These are phyloP conservation scores for Paspalum vaginatum DNA, from an alignment of 176 grass and related monocot species.

Conservation along the genomic window DNA sequence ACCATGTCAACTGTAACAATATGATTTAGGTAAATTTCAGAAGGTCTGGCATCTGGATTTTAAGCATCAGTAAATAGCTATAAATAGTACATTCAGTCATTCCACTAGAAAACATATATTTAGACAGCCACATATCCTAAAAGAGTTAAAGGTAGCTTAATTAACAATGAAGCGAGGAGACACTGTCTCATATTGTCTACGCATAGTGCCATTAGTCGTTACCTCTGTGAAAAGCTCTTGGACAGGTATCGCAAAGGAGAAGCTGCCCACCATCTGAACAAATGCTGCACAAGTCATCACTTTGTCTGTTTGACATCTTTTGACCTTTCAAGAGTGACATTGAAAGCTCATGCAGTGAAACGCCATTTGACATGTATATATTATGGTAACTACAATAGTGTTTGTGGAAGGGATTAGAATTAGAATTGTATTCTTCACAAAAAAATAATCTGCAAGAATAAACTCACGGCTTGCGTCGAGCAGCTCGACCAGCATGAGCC, in stretches of 20 bases:
- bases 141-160: slow-evolving; percentile 20
- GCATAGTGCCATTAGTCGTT: slow-evolving; percentile 38
- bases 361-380: slow-evolving; percentile 98
- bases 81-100: slow-evolving; percentile 5
- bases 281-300: slow-evolving; percentile 92
- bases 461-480: slow-evolving; percentile 92
- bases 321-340: slow-evolving; percentile 77
- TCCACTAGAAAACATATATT: slow-evolving; percentile 28
- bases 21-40: background rate
- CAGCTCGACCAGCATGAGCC: slow-evolving; percentile 89
- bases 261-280: slow-evolving; percentile 91
- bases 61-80: background rate
- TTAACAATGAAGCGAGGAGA: background rate
- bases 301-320: slow-evolving; percentile 68
- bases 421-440: slow-evolving; percentile 10
- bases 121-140: background rate
- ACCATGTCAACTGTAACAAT: background rate
- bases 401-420: slow-evolving; percentile 25
- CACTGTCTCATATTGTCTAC: slow-evolving; percentile 3
- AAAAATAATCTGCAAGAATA: slow-evolving; percentile 24
- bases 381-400: slow-evolving; percentile 84
- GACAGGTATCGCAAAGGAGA: slow-evolving; percentile 90
- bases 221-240: slow-evolving; percentile 98
- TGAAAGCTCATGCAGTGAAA: slow-evolving; percentile 96
- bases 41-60: slow-evolving; percentile 8